Percentiles rank a stretch among this genome's conserved stretches.
Conservation (phyloP, 305 asterid species). For the Caryopteris hybrid region DNA sequence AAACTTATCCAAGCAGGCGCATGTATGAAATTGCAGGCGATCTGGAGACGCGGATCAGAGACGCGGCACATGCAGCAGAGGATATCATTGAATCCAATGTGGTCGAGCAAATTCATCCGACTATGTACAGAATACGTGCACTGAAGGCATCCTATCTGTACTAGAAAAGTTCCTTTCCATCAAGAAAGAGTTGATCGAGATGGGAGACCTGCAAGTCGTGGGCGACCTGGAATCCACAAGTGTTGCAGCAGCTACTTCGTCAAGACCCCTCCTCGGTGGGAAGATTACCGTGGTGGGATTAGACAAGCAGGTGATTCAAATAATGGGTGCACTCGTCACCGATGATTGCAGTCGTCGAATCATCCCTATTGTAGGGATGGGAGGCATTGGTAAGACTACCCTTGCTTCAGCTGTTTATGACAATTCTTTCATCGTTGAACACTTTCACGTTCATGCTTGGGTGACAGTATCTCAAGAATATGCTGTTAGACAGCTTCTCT, state of each 20-base stretch:
- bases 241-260: background rate
- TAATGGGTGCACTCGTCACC: background rate
- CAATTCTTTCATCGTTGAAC: background rate
- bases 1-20: too few relatives aligned
- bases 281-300: slow-evolving; percentile 1
- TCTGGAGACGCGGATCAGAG: too few relatives aligned
- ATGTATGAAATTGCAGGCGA: too few relatives aligned
- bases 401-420: background rate
- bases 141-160: background rate
- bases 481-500: background rate
- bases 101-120: too few relatives aligned
- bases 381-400: slow-evolving; percentile 15
- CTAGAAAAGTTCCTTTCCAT: background rate
- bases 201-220: background rate
- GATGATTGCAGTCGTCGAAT: background rate
- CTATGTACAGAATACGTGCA: too few relatives aligned
- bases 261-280: background rate
- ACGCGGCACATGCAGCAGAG: too few relatives aligned
- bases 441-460: background rate
- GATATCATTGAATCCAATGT: too few relatives aligned
- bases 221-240: background rate
- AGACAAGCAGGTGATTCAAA: background rate
- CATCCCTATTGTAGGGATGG: slow-evolving; percentile 16
- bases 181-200: background rate
- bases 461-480: background rate